Conservation (phyloP, 805 yeast genomes). For the Yarrowia sp. region DNA sequence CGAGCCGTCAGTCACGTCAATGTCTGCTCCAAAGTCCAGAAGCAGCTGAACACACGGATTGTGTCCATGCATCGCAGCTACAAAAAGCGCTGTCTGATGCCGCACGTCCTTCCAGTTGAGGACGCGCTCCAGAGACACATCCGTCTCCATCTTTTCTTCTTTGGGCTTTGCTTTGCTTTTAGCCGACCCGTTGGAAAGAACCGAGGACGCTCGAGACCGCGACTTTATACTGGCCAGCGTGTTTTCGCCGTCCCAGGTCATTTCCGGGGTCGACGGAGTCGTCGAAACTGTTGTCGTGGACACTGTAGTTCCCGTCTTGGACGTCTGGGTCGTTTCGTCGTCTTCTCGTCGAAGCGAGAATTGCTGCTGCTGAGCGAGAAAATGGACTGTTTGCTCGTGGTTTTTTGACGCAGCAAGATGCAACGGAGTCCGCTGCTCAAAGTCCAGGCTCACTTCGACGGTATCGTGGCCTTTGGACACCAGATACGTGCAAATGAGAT, state of each 20-base stretch:
- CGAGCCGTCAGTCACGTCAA: slow-evolving; percentile 63
- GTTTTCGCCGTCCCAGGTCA: neutral
- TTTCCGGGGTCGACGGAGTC: neutral
- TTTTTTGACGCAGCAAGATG: slow-evolving; percentile 66
- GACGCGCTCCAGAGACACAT: slow-evolving; percentile 8
- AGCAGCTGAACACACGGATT: slow-evolving; percentile 62
- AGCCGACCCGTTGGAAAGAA: neutral
- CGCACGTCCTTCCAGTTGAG: slow-evolving; percentile 58
- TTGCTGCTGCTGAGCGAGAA: slow-evolving; percentile 55
- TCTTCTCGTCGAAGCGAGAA: slow-evolving; percentile 3
- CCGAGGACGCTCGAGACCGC: neutral
- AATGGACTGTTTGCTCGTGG: slow-evolving; percentile 69
- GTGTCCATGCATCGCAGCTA: slow-evolving; percentile 59
- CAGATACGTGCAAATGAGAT: slow-evolving; percentile 58
- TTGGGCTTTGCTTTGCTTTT: neutral
- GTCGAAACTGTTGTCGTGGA: neutral
- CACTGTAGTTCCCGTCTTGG: neutral
- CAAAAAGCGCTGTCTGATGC: slow-evolving; percentile 52
- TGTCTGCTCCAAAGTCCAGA: slow-evolving; percentile 72
- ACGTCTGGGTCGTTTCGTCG: neutral
- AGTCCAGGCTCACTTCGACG: slow-evolving; percentile 49
- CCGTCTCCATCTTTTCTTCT: neutral
- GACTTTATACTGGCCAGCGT: neutral
- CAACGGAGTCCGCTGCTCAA: slow-evolving; percentile 61
- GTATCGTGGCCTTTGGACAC: slow-evolving; percentile 57